phyloP scores from a whole-genome alignment of 805 yeast genomes.

The Candida tibetensis region DNA sequence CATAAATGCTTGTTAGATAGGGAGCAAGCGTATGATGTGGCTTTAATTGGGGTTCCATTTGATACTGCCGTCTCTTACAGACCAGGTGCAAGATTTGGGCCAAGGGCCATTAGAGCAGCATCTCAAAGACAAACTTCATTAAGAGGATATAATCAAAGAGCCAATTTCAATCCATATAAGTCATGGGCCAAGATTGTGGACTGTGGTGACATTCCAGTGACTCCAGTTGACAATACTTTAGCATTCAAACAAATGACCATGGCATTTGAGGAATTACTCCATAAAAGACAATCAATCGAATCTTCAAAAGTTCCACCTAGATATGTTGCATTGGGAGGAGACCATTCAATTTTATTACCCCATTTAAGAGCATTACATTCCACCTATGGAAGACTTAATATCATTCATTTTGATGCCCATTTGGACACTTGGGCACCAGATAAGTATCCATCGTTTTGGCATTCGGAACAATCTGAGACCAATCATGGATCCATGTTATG shows the following conservation, averaged over 20 bases:
- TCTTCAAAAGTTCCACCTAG: slow-evolving; percentile 46
- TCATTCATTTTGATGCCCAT: slow-evolving; percentile 84
- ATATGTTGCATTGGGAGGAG: slow-evolving; percentile 76
- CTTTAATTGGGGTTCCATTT: slow-evolving; percentile 75
- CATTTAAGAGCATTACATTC: slow-evolving; percentile 63
- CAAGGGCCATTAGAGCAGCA: slow-evolving; percentile 64
- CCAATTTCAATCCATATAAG: slow-evolving; percentile 51
- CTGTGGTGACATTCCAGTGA: slow-evolving; percentile 57
- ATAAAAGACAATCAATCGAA: slow-evolving; percentile 30
- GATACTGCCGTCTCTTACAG: slow-evolving; percentile 80
- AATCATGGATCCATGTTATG: slow-evolving; percentile 88
- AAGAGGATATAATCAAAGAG: slow-evolving; percentile 69
- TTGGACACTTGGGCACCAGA: slow-evolving; percentile 79
- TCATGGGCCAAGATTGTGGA: slow-evolving; percentile 50
- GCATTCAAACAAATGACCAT: slow-evolving; percentile 54
- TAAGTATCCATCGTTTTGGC: slow-evolving; percentile 64
- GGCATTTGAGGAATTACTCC: slow-evolving; percentile 56
- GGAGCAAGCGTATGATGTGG: slow-evolving; percentile 58
- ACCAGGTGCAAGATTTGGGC: slow-evolving; percentile 84
- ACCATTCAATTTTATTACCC: slow-evolving; percentile 73
- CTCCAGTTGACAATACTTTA: slow-evolving; percentile 56
- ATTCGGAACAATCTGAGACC: slow-evolving; percentile 54
- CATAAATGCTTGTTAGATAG: slow-evolving; percentile 54
- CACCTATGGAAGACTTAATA: slow-evolving; percentile 64
- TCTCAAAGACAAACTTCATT: slow-evolving; percentile 67